These are phyloP conservation scores for Staphylotrichum tortipilum DNA, from an alignment of 495 filamentous ascomycete species.

Conservation along the genomic window DNA sequence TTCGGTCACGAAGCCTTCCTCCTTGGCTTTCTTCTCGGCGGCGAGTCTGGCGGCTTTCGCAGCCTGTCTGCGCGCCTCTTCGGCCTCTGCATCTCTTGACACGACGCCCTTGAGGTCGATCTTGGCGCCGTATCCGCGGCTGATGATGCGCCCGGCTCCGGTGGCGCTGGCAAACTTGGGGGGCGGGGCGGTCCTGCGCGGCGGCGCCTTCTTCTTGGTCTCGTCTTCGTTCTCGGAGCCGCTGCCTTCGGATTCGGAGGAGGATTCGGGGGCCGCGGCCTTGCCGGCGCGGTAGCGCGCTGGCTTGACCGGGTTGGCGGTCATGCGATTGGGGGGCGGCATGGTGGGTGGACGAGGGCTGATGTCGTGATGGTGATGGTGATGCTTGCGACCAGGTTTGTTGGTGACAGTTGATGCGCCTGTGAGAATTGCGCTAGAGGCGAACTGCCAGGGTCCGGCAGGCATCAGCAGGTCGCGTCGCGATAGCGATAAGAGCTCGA, in stretches of 20 bases:
- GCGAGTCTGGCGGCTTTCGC: constrained; percentile 34
- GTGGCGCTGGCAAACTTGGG: constrained; percentile 52
- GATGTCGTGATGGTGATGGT: too few species aligned
- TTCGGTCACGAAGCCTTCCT: constrained; percentile 72
- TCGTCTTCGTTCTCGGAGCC: constrained; percentile 38
- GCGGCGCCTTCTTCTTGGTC: constrained; percentile 21
- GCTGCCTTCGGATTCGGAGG: constrained; percentile 48
- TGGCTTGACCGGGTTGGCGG: constrained; percentile 77
- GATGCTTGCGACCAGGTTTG: too few species aligned
- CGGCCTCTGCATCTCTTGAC: constrained; percentile 33
- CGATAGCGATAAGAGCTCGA: constrained; percentile 6
- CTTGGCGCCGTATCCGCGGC: constrained; percentile 55
- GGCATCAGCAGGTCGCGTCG: too few species aligned
- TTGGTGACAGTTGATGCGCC: too few species aligned
- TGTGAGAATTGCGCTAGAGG: too few species aligned
- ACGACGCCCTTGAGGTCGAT: constrained; percentile 54
- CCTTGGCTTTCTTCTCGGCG: constrained; percentile 44
- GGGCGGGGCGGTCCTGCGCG: constrained; percentile 40
- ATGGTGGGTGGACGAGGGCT: constrained; percentile 37
- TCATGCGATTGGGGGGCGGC: constrained; percentile 81
- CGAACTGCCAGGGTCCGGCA: too few species aligned
- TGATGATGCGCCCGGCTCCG: constrained; percentile 38
- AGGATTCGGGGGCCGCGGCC: constrained; percentile 57
- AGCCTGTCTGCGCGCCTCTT: constrained; percentile 36
- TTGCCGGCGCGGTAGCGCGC: constrained; percentile 85